phyloP scores from a whole-genome alignment of 805 yeast species.

The Zygotorulaspora florentina region DNA sequence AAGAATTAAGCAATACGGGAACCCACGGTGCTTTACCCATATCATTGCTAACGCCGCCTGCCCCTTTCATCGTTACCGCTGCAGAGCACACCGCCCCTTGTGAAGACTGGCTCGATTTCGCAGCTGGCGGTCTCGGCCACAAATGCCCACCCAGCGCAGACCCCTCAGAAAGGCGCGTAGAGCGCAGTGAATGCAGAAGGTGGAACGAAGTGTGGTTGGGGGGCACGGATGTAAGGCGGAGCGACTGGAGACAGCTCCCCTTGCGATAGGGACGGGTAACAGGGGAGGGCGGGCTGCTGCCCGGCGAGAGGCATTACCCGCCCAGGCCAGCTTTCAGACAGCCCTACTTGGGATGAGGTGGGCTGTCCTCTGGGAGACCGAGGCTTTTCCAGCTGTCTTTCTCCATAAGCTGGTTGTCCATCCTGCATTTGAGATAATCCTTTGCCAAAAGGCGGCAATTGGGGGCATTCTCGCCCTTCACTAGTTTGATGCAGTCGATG shows the following conservation, averaged over 20 bases:
- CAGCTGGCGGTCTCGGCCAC: background rate
- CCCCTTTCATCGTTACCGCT: background rate
- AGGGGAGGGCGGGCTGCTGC: too few species aligned
- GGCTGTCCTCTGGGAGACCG: constrained; percentile 53
- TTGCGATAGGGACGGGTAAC: too few species aligned
- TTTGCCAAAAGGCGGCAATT: constrained; percentile 85
- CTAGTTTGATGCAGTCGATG: constrained; percentile 70
- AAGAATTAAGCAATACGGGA: background rate
- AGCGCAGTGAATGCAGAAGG: too few species aligned
- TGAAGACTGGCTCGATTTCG: background rate
- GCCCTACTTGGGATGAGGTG: background rate
- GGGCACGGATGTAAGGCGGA: too few species aligned
- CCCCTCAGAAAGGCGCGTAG: too few species aligned
- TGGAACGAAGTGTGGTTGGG: too few species aligned
- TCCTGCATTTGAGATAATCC: constrained; percentile 75
- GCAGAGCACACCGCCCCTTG: background rate
- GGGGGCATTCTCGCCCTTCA: constrained; percentile 81
- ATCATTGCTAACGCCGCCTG: background rate
- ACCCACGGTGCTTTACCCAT: background rate
- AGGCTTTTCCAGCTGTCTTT: constrained; percentile 55
- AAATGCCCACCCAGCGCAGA: background rate
- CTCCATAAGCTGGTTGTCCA: constrained; percentile 71
- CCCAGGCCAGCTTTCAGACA: too few species aligned
- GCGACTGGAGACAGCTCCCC: too few species aligned
- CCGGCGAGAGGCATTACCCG: too few species aligned